Percentiles rank a stretch among this genome's conserved stretches.
These are phyloP conservation scores for Tephrocybe rancida DNA, from an alignment of 768 basidiomycete species.

Conservation along the genomic window DNA sequence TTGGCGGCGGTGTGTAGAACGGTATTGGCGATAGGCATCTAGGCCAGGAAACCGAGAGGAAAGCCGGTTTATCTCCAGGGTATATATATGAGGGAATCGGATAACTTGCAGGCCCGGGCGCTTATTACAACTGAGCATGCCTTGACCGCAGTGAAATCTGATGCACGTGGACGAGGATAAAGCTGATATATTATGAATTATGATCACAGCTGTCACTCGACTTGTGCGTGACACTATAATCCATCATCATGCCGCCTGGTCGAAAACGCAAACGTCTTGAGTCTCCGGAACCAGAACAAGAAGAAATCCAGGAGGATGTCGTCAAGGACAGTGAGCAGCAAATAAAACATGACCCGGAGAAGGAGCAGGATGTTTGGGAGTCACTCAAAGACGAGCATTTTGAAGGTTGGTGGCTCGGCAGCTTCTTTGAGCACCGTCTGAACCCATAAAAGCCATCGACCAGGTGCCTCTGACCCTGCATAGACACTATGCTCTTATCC, in stretches of 20 bases:
- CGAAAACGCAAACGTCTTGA: constrained; percentile 55
- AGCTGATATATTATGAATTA: not conserved
- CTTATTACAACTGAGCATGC: not conserved
- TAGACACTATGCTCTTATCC: constrained; percentile 68
- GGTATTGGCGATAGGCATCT: not conserved
- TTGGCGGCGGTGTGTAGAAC: not conserved
- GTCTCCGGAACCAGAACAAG: constrained; percentile 32
- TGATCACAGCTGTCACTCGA: not conserved
- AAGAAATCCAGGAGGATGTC: constrained; percentile 21
- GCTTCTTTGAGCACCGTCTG: not conserved
- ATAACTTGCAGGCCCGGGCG: constrained; percentile 10
- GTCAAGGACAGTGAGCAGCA: constrained; percentile 26
- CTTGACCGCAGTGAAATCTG: not conserved
- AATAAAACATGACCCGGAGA: constrained; percentile 33
- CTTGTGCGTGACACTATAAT: no score
- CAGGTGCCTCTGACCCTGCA: constrained; percentile 78
- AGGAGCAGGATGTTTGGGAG: constrained; percentile 72
- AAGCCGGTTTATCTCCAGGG: not conserved
- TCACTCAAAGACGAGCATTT: constrained; percentile 77
- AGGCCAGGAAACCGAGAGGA: not conserved
- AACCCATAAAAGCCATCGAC: constrained; percentile 60
- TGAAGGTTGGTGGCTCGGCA: constrained; percentile 53
- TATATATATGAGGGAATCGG: constrained; percentile 4
- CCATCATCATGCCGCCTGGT: constrained; percentile 20
- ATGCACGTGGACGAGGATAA: constrained; percentile 8